Evolutionary conservation across 2,329 filamentous ascomycete genomes (phyloP).

Genomic region (Aaosphaeria arxii): DNA sequence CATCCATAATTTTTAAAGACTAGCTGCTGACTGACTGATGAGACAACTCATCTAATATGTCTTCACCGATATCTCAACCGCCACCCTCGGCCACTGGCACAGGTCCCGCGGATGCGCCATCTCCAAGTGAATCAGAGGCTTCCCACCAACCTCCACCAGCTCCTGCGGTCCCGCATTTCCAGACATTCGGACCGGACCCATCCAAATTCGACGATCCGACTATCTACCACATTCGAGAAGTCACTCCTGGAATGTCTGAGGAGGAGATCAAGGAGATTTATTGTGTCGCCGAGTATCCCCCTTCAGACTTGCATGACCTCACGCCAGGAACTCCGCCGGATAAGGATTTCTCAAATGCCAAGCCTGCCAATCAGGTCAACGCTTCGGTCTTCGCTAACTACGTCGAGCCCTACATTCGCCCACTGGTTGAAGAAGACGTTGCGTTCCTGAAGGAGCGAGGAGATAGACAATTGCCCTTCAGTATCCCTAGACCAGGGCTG

Average conservation of each 20-base stretch:
- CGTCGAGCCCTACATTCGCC: constrained; percentile 85
- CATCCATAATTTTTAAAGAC: too few relatives aligned
- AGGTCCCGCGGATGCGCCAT: constrained; percentile 62
- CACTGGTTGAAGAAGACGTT: constrained; percentile 88
- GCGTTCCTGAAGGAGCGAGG: constrained; percentile 86
- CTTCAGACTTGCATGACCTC: constrained; percentile 74
- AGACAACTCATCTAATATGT: constrained; percentile 39
- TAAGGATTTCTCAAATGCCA: constrained; percentile 91
- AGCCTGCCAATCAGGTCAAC: constrained; percentile 90
- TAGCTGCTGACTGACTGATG: neutral
- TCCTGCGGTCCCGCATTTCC: constrained; percentile 66
- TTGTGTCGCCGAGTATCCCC: constrained; percentile 80
- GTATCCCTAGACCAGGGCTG: constrained; percentile 81
- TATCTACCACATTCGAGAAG: constrained; percentile 83
- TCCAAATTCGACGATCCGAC: constrained; percentile 89
- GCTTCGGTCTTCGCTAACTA: constrained; percentile 91
- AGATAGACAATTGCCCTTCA: constrained; percentile 77
- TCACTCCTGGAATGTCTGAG: constrained; percentile 72
- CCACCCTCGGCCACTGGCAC: constrained; percentile 48
- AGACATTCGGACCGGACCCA: constrained; percentile 90
- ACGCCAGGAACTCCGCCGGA: constrained; percentile 89
- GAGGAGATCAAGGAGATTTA: constrained; percentile 87
- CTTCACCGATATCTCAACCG: constrained; percentile 42
- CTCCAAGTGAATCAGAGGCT: constrained; percentile 54
- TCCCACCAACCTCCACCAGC: constrained; percentile 60